A percentile compares a stretch with the other conserved stretches of the same genome.
These are phyloP conservation scores for Lathyrus aphaca DNA, from an alignment of 306 rosid species.

Conservation along the genomic window DNA sequence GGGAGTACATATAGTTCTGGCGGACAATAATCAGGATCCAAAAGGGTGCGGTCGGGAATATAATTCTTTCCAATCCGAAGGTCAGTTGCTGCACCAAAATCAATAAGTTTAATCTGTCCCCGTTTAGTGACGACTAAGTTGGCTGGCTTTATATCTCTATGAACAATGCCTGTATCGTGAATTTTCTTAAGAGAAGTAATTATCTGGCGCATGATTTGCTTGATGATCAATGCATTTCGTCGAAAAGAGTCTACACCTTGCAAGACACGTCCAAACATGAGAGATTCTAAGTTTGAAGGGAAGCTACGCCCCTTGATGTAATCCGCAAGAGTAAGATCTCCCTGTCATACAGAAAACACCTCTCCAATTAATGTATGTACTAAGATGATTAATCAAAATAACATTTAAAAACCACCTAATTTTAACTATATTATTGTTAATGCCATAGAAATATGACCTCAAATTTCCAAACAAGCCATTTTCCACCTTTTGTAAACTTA, in stretches of 20 bases:
- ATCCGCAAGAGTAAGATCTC: slow-evolving; percentile 81
- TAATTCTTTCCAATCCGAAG: slow-evolving; percentile 94
- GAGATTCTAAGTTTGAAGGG: slow-evolving; percentile 80
- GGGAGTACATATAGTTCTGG: slow-evolving; percentile 89
- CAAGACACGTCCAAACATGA: slow-evolving; percentile 90
- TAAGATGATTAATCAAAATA: slow-evolving; percentile 33
- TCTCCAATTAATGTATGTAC: slow-evolving; percentile 35
- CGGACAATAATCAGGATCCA: slow-evolving; percentile 92
- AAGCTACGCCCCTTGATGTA: slow-evolving; percentile 81
- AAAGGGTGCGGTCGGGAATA: slow-evolving; percentile 62
- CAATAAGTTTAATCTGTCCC: slow-evolving; percentile 88
- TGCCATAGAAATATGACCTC: slow-evolving; percentile 60
- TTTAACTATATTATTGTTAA: slow-evolving; percentile 19
- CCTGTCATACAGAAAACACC: slow-evolving; percentile 54
- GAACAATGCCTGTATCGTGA: slow-evolving; percentile 91
- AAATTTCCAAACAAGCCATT: slow-evolving; percentile 99
- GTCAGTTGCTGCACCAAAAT: slow-evolving; percentile 96
- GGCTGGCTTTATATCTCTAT: slow-evolving; percentile 91
- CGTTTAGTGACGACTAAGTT: slow-evolving; percentile 82
- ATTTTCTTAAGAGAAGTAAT: slow-evolving; percentile 82
- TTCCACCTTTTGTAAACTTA: slow-evolving; percentile 79
- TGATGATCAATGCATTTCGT: slow-evolving; percentile 86
- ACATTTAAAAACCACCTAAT: slow-evolving; percentile 8
- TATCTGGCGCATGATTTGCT: slow-evolving; percentile 92
- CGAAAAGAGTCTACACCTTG: slow-evolving; percentile 68